phyloP scores from a whole-genome alignment of 805 yeast species.

The Priceomyces haplophilus region DNA sequence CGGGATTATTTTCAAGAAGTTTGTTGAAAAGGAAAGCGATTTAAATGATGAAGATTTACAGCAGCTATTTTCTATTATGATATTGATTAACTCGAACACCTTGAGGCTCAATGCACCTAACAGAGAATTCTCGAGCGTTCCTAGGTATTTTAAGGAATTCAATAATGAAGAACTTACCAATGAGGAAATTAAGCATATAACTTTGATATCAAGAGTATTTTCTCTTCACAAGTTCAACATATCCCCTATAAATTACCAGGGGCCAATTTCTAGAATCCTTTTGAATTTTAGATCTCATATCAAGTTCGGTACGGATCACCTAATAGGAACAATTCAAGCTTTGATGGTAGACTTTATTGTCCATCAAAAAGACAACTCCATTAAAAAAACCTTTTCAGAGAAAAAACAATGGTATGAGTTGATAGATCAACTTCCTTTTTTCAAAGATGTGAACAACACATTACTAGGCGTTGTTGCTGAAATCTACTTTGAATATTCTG shows the following conservation, averaged over 20 bases:
- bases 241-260: slow-evolving; percentile 53
- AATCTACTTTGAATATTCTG: slow-evolving; percentile 46
- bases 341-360: slow-evolving; percentile 47
- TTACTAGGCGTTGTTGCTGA: slow-evolving; percentile 60
- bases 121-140: slow-evolving; percentile 31
- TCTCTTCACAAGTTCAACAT: slow-evolving; percentile 35
- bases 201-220: slow-evolving; percentile 36
- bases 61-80: slow-evolving; percentile 45
- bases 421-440: slow-evolving; percentile 60
- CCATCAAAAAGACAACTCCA: slow-evolving; percentile 42
- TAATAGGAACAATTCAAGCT: slow-evolving; percentile 56
- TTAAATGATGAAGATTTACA: slow-evolving; percentile 27
- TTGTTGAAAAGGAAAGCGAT: slow-evolving; percentile 17
- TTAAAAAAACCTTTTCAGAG: slow-evolving; percentile 43
- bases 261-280: slow-evolving; percentile 67
- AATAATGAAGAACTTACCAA: slow-evolving; percentile 34
- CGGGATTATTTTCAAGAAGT: slow-evolving; percentile 47
- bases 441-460: slow-evolving; percentile 53
- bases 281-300: slow-evolving; percentile 66
- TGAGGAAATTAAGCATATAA: slow-evolving; percentile 35
- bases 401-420: slow-evolving; percentile 59
- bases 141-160: slow-evolving; percentile 31
- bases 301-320: slow-evolving; percentile 46
- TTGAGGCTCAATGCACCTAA: slow-evolving; percentile 40
- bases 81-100: slow-evolving; percentile 38